A percentile compares a stretch with the other conserved stretches of the same genome.
These are phyloP conservation scores for Zygotorulaspora florentina DNA, from an alignment of 805 yeast genomes.

Conservation along the genomic window DNA sequence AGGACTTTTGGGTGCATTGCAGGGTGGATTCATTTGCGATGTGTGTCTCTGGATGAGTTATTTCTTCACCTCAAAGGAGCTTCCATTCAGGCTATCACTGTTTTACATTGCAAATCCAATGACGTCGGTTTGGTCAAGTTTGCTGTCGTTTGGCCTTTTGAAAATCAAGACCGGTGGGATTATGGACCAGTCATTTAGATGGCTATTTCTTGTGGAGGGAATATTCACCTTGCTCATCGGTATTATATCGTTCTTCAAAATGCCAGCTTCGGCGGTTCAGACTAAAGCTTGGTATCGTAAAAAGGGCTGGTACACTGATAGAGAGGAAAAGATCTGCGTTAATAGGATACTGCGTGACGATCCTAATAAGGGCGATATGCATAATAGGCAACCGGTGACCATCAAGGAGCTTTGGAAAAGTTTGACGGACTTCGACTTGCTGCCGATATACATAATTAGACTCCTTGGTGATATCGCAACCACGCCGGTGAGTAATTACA, in stretches of 20 bases:
- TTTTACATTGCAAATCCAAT: slow-evolving; percentile 56
- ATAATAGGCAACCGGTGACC: slow-evolving; percentile 53
- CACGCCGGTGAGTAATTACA: slow-evolving; percentile 39
- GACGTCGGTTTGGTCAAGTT: slow-evolving; percentile 44
- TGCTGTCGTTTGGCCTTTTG: slow-evolving; percentile 53
- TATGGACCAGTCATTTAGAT: slow-evolving; percentile 49
- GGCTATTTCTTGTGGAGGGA: slow-evolving; percentile 67
- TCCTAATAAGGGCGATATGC: slow-evolving; percentile 65
- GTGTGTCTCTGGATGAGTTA: slow-evolving; percentile 59
- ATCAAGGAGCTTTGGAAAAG: slow-evolving; percentile 39
- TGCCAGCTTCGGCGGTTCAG: slow-evolving; percentile 57
- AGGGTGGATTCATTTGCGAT: slow-evolving; percentile 71
- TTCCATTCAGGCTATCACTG: slow-evolving; percentile 54
- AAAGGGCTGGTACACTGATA: slow-evolving; percentile 51
- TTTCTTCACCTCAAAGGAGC: slow-evolving; percentile 58
- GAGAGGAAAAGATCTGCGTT: slow-evolving; percentile 56
- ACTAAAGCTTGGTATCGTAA: slow-evolving; percentile 47
- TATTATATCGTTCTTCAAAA: slow-evolving; percentile 40
- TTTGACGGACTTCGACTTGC: slow-evolving; percentile 46
- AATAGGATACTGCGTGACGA: slow-evolving; percentile 60
- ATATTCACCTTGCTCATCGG: slow-evolving; percentile 54
- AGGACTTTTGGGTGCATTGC: slow-evolving; percentile 51
- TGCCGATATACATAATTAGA: slow-evolving; percentile 53
- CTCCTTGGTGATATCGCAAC: slow-evolving; percentile 39
- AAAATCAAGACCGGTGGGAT: slow-evolving; percentile 47